Evolutionary conservation across 1,139 yeast genomes (phyloP).

Genomic region (Saccharomyces hybrid): DNA sequence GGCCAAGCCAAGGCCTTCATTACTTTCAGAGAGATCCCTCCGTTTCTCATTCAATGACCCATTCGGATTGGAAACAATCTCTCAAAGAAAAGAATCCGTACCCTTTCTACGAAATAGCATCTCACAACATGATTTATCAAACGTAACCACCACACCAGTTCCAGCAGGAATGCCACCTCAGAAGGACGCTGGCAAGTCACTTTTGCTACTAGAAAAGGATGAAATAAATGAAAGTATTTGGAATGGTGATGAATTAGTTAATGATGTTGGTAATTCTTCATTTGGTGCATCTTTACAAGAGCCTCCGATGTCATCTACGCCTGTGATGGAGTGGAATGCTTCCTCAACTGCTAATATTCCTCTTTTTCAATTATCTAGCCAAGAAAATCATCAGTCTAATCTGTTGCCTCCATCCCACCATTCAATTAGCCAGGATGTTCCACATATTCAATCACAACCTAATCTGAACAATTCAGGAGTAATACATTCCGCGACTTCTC

Average conservation of each 20-base stretch:
- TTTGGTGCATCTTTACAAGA: slow-evolving; percentile 17
- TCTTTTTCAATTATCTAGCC: background rate
- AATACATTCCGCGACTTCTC: background rate
- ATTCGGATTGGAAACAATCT: slow-evolving; percentile 33
- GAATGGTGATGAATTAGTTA: slow-evolving; percentile 37
- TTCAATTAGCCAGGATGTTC: background rate
- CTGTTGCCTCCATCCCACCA: background rate
- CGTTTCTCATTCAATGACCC: slow-evolving; percentile 56
- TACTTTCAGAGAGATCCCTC: background rate
- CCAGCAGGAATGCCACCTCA: slow-evolving; percentile 6
- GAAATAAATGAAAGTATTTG: slow-evolving; percentile 37
- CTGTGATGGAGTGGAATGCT: slow-evolving; percentile 27
- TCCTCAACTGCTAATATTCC: slow-evolving; percentile 6
- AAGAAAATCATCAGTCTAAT: background rate
- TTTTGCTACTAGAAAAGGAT: slow-evolving; percentile 49
- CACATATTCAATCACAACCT: background rate
- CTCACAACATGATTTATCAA: slow-evolving; percentile 10
- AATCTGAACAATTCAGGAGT: background rate
- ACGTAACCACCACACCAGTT: slow-evolving; percentile 25
- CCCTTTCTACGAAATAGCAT: background rate
- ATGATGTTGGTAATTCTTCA: background rate
- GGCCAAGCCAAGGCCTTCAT: background rate
- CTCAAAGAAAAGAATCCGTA: slow-evolving; percentile 8
- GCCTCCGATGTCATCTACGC: slow-evolving; percentile 28
- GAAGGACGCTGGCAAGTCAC: slow-evolving; percentile 43